Evolutionary conservation across 2,329 filamentous ascomycete species (phyloP), one percentile per base, ranked within the genome.

Genomic region (Trichoderma sp.): DNA sequence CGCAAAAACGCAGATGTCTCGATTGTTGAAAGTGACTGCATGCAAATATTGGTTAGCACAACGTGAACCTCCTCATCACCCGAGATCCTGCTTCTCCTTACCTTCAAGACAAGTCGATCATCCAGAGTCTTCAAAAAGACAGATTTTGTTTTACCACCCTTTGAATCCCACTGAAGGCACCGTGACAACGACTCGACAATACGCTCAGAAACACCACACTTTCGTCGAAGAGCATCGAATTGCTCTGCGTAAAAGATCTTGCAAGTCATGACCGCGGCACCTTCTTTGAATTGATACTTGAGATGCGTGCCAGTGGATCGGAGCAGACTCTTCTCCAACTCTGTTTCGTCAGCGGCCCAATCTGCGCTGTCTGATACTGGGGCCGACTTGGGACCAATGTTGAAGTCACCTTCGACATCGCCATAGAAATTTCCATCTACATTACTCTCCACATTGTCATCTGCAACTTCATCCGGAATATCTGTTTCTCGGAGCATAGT

Each of bases 171-270:
- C 83, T 98, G 98, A 24, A 97, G 89, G 84, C 97, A 99, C 24
- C 97, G 92, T 8, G 97, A 98, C 27, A 99, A 87, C 1, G 95
- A 98, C 82, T 99, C 97, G 31, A 98, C 92, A 78, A 99, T 97
- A 45, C 97, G 93, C 81, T 98, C 95, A 1, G 95, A 92, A 9
- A 98, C 93, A 18, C 96, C 96, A 78, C 96, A 98, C 84, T 98
- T 98, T 75, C 94, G 91, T 74, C 97, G 92, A 53, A 99, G 89
- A 3, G 97, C 97, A 84, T 99, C 97, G 80, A 99, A 99, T 78
- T 98, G 97, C 83, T 98, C 97, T 0, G 97, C 97, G 81, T 97
- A 99, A 84, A 99, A 98, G 64, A 99, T 97, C 85, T 99, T 99
- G 87, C 97, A 98, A 67, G 96, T 93, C 90, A 98, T 97, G 80